phyloP scores from a whole-genome alignment of 495 filamentous ascomycete species.

The Neurospora hispaniola region DNA sequence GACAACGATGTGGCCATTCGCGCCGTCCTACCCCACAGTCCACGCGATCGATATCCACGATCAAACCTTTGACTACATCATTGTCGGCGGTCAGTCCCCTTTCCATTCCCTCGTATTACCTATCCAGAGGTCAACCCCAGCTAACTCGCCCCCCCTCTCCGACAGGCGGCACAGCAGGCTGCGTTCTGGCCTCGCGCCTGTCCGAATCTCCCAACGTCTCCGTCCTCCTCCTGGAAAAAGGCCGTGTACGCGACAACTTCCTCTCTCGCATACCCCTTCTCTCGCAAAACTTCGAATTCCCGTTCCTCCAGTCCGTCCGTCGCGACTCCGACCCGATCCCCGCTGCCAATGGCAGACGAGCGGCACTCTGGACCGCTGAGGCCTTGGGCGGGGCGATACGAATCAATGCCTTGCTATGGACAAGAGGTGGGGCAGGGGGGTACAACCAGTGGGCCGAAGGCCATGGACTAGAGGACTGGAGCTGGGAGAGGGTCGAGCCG shows the following conservation, averaged over 20 bases:
- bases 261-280: slow-evolving; percentile 17
- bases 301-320: slow-evolving; percentile 8
- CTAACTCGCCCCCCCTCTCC: neutral
- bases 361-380: slow-evolving; percentile 14
- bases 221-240: slow-evolving; percentile 40
- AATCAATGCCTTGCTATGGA: slow-evolving; percentile 20
- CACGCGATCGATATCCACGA: slow-evolving; percentile 1
- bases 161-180: slow-evolving; percentile 34
- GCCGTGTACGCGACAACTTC: slow-evolving; percentile 26
- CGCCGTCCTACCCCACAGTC: slow-evolving; percentile 5
- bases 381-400: slow-evolving; percentile 17
- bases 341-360: slow-evolving; percentile 1
- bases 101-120: neutral
- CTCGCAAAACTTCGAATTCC: slow-evolving; percentile 11
- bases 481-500: slow-evolving; percentile 19
- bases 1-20: slow-evolving; percentile 13
- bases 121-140: neutral
- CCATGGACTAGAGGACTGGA: slow-evolving; percentile 16
- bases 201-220: slow-evolving; percentile 34
- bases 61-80: slow-evolving; percentile 22
- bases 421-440: slow-evolving; percentile 14
- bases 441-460: slow-evolving; percentile 17
- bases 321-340: slow-evolving; percentile 17
- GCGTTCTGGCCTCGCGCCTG: slow-evolving; percentile 39
- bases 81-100: slow-evolving; percentile 15